These are phyloP conservation scores for Cairneyella variabilis DNA, from an alignment of 495 filamentous ascomycete genomes.

Conservation along the genomic window DNA sequence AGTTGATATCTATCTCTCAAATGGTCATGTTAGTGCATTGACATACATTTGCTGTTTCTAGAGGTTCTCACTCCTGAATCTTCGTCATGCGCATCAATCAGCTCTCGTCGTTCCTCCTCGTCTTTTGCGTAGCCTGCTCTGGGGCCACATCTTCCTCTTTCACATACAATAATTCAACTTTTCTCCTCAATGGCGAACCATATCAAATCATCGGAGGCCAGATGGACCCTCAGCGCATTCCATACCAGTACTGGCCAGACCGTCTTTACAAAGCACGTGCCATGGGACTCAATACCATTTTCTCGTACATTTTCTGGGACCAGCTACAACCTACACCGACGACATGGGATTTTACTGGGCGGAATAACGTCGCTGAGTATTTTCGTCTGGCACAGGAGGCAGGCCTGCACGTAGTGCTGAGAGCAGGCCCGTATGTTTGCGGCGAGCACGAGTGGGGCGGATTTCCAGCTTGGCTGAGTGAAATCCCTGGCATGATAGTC, in stretches of 20 bases:
- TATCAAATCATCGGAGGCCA: slow-evolving; percentile 44
- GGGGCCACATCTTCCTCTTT: not conserved
- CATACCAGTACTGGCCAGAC: slow-evolving; percentile 38
- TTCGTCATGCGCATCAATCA: no score
- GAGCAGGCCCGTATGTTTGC: slow-evolving; percentile 45
- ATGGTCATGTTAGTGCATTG: no score
- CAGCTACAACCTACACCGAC: slow-evolving; percentile 36
- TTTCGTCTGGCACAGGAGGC: slow-evolving; percentile 40
- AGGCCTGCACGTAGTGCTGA: slow-evolving; percentile 37
- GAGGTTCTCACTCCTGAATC: no score
- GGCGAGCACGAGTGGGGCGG: slow-evolving; percentile 48
- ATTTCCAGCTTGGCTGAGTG: slow-evolving; percentile 40
- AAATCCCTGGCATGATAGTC: slow-evolving; percentile 36
- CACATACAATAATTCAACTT: slow-evolving; percentile 16
- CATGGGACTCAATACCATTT: slow-evolving; percentile 47
- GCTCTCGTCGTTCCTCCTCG: no score
- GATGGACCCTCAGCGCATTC: slow-evolving; percentile 47
- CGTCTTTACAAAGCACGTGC: slow-evolving; percentile 37
- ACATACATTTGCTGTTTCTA: no score
- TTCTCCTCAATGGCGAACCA: slow-evolving; percentile 39
- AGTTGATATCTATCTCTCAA: no score
- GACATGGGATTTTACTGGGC: no score
- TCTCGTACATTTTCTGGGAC: slow-evolving; percentile 47
- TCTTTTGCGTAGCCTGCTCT: not conserved
- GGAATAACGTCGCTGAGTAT: slow-evolving; percentile 37